Conservation (phyloP, 257 asterid species). For the Nicotiana benthamiana region DNA sequence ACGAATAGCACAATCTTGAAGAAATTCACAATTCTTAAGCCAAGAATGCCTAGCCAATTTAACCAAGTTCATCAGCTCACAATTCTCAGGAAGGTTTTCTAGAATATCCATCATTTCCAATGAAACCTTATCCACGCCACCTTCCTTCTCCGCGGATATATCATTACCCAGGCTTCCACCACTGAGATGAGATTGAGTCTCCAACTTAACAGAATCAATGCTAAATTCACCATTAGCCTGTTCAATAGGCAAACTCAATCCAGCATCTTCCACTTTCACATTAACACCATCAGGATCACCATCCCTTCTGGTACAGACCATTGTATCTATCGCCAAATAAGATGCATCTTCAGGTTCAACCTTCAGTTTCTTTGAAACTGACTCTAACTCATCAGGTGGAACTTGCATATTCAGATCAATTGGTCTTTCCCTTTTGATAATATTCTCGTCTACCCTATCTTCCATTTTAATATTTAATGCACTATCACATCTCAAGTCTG, state of each 20-base stretch:
- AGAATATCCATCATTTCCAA: constrained; percentile 37
- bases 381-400: constrained; percentile 49
- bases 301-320: constrained; percentile 17
- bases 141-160: constrained; percentile 23
- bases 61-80: constrained; percentile 68
- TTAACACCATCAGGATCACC: constrained; percentile 27
- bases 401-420: constrained; percentile 67
- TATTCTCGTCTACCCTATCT: constrained; percentile 28
- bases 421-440: constrained; percentile 53
- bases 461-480: constrained; percentile 24
- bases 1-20: constrained; percentile 98
- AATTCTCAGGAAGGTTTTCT: constrained; percentile 45
- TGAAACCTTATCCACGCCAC: constrained; percentile 38
- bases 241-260: constrained; percentile 20
- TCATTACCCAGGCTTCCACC: constrained; percentile 21
- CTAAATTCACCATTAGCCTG: constrained; percentile 47
- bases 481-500: constrained; percentile 41
- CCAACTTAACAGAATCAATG: constrained; percentile 38
- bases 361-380: constrained; percentile 68
- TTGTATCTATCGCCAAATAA: constrained; percentile 17
- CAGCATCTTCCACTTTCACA: constrained; percentile 40
- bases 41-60: constrained; percentile 86
- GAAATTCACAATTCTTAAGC: constrained; percentile 83
- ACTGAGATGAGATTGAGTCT: constrained; percentile 39
- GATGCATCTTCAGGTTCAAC: constrained; percentile 39